phyloP scores from a whole-genome alignment of 805 yeast genomes.

The Blastobotrys terrestris region DNA sequence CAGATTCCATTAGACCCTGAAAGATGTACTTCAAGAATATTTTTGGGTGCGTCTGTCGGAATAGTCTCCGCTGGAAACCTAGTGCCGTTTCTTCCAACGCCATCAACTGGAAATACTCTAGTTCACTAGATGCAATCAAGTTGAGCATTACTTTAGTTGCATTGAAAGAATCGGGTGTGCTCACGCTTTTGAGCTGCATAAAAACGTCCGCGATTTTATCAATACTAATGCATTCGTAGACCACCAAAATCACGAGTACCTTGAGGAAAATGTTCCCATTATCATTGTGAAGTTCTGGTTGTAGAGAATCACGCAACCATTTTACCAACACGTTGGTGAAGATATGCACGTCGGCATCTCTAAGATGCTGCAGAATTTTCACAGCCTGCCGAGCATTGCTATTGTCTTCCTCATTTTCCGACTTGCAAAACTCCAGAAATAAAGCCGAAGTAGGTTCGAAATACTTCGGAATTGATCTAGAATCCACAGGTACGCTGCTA shows the following conservation, averaged over 20 bases:
- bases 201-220: slow-evolving; percentile 32
- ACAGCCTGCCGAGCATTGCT: slow-evolving; percentile 13
- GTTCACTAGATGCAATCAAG: slow-evolving; percentile 15
- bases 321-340: slow-evolving; percentile 19
- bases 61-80: slow-evolving; percentile 19
- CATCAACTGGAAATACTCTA: slow-evolving; percentile 8
- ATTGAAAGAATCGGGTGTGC: slow-evolving; percentile 18
- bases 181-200: slow-evolving; percentile 19
- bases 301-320: slow-evolving; percentile 28
- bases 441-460: slow-evolving; percentile 11
- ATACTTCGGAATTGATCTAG: slow-evolving; percentile 8
- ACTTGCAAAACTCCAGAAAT: slow-evolving; percentile 13
- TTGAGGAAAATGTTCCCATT: slow-evolving; percentile 34
- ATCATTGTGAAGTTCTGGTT: slow-evolving; percentile 18
- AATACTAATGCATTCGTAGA: slow-evolving; percentile 34
- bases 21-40: slow-evolving; percentile 13
- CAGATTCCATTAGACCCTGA: slow-evolving; percentile 10
- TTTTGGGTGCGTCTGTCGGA: slow-evolving; percentile 11
- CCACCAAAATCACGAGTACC: slow-evolving; percentile 34
- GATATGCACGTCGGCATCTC: slow-evolving; percentile 15
- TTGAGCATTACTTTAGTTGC: slow-evolving; percentile 16
- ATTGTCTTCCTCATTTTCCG: slow-evolving; percentile 5
- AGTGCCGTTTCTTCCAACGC: slow-evolving; percentile 17
- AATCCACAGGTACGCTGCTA: slow-evolving; percentile 8
- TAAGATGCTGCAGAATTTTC: slow-evolving; percentile 18